Conservation (phyloP, 495 filamentous ascomycete species). For the Hypoxylon rickii region DNA sequence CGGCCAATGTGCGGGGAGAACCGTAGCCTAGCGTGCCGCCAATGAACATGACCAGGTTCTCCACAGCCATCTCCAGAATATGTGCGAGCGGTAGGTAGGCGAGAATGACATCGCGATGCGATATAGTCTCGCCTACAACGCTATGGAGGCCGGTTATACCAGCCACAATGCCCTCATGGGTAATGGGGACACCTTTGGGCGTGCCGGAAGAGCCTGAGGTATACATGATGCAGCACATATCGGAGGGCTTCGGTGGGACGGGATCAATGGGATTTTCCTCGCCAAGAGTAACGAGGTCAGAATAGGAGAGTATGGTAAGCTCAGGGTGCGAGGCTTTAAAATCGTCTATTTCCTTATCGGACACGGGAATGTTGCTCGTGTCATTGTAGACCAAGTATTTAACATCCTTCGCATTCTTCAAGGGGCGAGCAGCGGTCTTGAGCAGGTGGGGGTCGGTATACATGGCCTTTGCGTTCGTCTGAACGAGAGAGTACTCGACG, state of each 20-base stretch:
- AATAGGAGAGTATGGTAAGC: conserved; percentile 48
- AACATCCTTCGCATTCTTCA: conserved; percentile 48
- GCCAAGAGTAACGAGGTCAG: conserved; percentile 61
- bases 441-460: conserved; percentile 66
- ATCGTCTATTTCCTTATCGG: conserved; percentile 44
- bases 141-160: conserved; percentile 55
- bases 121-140: conserved; percentile 51
- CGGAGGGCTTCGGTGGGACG: conserved; percentile 69
- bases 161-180: conserved; percentile 75
- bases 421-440: conserved; percentile 47
- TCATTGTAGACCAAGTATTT: conserved; percentile 54
- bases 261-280: conserved; percentile 63
- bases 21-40: conserved; percentile 85
- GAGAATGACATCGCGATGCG: conserved; percentile 62
- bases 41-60: conserved; percentile 73
- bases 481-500: conserved; percentile 63
- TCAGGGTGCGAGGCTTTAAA: conserved; percentile 49
- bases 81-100: conserved; percentile 93
- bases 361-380: conserved; percentile 42
- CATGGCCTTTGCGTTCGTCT: conserved; percentile 64
- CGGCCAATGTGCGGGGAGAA: conserved; percentile 78
- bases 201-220: conserved; percentile 89
- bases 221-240: conserved; percentile 91
- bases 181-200: conserved; percentile 85
- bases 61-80: conserved; percentile 82